phyloP scores from a whole-genome alignment of 331 rosid species.

The Saraca asoca region DNA sequence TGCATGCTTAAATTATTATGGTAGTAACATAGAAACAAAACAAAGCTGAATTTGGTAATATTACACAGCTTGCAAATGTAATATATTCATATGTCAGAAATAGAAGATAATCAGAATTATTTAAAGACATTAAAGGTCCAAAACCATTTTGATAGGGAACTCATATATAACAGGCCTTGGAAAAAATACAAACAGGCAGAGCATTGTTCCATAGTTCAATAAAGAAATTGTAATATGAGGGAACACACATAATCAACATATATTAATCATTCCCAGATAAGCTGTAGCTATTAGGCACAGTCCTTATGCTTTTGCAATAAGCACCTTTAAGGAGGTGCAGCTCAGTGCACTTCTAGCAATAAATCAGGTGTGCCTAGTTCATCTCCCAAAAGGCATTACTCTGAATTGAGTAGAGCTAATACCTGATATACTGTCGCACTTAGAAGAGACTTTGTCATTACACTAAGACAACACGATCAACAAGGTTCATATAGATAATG shows the following conservation, averaged over 20 bases:
- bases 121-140: constrained; percentile 13
- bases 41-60: constrained; percentile 25
- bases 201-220: not conserved
- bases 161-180: constrained; percentile 23
- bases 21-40: constrained; percentile 31
- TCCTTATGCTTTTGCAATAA: constrained; percentile 4
- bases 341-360: too few relatives aligned
- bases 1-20: constrained; percentile 41
- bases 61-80: constrained; percentile 23
- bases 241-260: constrained; percentile 15
- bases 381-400: too few relatives aligned
- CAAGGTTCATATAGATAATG: too few relatives aligned
- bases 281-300: constrained; percentile 19
- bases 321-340: not conserved
- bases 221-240: constrained; percentile 16
- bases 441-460: too few relatives aligned
- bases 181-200: not conserved
- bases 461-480: too few relatives aligned
- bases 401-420: too few relatives aligned
- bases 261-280: constrained; percentile 17
- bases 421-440: too few relatives aligned
- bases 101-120: constrained; percentile 7
- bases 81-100: constrained; percentile 27
- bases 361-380: too few relatives aligned
- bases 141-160: constrained; percentile 25